A percentile compares a stretch with the other conserved stretches of the same genome.
phyloP scores from a whole-genome alignment of 2,329 filamentous ascomycete genomes.

The Dothideomycetes sp. region DNA sequence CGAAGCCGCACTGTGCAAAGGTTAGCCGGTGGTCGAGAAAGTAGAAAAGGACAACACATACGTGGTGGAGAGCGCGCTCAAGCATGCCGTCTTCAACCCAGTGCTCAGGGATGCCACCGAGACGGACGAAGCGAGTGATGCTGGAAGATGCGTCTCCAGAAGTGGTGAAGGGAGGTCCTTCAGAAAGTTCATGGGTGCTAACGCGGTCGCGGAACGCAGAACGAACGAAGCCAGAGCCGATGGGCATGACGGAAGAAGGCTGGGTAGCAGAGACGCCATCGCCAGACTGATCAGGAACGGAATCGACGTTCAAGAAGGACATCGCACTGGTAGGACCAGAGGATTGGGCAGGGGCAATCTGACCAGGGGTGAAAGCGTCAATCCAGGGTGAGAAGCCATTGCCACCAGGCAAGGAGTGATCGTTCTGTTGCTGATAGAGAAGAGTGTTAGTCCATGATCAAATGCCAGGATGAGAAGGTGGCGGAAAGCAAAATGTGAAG shows the following conservation, averaged over 20 bases:
- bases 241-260: conserved; percentile 4
- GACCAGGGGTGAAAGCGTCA: neutral
- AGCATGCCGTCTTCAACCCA: neutral
- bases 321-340: conserved; percentile 1
- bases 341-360: neutral
- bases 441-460: neutral
- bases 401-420: no score
- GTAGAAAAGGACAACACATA: neutral
- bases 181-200: neutral
- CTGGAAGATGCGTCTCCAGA: conserved; percentile 3
- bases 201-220: neutral
- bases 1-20: neutral
- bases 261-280: neutral
- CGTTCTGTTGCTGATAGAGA: neutral
- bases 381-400: neutral
- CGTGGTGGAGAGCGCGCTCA: neutral
- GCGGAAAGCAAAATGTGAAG: neutral
- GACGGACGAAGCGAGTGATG: conserved; percentile 1
- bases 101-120: conserved; percentile 2
- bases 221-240: conserved; percentile 1
- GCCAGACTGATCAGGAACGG: neutral
- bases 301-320: conserved; percentile 1
- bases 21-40: neutral
- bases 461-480: neutral
- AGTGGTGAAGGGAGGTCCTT: conserved; percentile 9